Base-by-base conservation (phyloP, 2,329 filamentous ascomycete species). In the Pezicula carpinea region DNA sequence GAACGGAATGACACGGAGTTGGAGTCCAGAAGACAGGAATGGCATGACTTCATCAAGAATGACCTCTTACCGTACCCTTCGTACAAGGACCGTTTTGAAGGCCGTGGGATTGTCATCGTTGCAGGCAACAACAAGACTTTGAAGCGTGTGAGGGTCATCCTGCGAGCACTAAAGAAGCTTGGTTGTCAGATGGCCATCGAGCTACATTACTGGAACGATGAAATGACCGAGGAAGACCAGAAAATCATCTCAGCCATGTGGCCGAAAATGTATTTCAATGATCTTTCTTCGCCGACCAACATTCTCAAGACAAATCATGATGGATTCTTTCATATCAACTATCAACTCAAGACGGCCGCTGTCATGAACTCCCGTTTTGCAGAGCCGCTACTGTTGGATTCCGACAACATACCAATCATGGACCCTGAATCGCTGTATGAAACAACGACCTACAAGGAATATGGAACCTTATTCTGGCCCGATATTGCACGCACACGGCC, bases 391-490 rank as follows among this genome's bases (percentile, higher is more conserved):
- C 50, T 67, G 2, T 49, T 67, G n/a, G 65, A 67, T 52, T 63
- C 63, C 8, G 65, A 67, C 52, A 67, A 66, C 45, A 55, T 66
- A 39, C 64, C 64, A 14, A 48, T 60, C 29, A 47, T 61, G n/a
- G 58, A 59, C 31, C 64, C 64, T 2, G 59, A 50, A 15, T 38
- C 43, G 6, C 54, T 67, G 7, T 66, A 53, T 44, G 54, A 62
- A 26, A 64, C 63, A 39, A 13, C 35, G 4, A 6, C 18, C 14
- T 38, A 38, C 15, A 53, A 56, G 21, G 55, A 62, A 43, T 63
- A 56, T 47, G 64, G 63, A 44, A 62, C 60, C 11, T 43, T 66
- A 18, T 66, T 67, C 53, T 67, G 64, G 64, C 65, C 65, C 13
- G 65, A 68, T 44, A 64, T 66, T 45, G 35, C 35, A 17, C 57